A percentile compares a stretch with the other conserved stretches of the same genome.
Evolutionary conservation across 1,284 basidiomycete genomes (phyloP).

Genomic region (Rhodotorula sp.): DNA sequence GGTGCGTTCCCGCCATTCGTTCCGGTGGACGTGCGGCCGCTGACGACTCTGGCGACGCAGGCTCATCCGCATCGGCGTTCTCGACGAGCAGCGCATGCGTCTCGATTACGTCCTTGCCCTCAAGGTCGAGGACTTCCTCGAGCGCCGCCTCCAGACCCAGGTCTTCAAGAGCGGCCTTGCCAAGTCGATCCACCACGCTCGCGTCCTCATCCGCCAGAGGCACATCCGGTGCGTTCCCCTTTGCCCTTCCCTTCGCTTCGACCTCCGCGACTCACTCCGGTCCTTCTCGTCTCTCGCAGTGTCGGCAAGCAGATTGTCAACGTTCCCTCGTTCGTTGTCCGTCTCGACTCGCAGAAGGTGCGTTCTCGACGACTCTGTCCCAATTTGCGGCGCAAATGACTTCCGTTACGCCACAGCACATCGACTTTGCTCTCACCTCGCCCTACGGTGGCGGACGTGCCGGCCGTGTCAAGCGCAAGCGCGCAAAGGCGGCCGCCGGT

Average conservation of each 20-base stretch:
- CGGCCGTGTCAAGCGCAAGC: slow-evolving; percentile 99
- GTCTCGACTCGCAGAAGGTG: slow-evolving; percentile 53
- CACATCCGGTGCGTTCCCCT: slow-evolving; percentile 67
- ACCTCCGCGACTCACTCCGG: not conserved
- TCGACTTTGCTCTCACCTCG: slow-evolving; percentile 96
- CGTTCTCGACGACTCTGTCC: slow-evolving; percentile 3
- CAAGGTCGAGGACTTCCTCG: slow-evolving; percentile 99
- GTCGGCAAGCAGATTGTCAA: slow-evolving; percentile 99
- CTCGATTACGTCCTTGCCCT: slow-evolving; percentile 99
- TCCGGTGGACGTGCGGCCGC: not conserved
- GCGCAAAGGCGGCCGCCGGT: slow-evolving; percentile 86
- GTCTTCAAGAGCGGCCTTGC: slow-evolving; percentile 99
- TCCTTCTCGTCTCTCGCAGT: slow-evolving; percentile 45
- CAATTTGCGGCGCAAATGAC: not conserved
- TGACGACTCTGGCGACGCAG: not conserved
- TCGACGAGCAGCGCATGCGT: slow-evolving; percentile 98
- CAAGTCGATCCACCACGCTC: slow-evolving; percentile 98
- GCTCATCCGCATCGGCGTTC: slow-evolving; percentile 96
- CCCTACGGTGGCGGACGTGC: slow-evolving; percentile 96
- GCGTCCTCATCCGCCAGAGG: slow-evolving; percentile 94
- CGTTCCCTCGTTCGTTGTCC: slow-evolving; percentile 98
- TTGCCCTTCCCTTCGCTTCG: not conserved
- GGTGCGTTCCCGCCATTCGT: slow-evolving; percentile 51
- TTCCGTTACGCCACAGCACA: slow-evolving; percentile 59
- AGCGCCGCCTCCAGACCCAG: slow-evolving; percentile 97